These are phyloP conservation scores for Irpex sp. DNA, from an alignment of 1,284 basidiomycete genomes.

Conservation along the genomic window DNA sequence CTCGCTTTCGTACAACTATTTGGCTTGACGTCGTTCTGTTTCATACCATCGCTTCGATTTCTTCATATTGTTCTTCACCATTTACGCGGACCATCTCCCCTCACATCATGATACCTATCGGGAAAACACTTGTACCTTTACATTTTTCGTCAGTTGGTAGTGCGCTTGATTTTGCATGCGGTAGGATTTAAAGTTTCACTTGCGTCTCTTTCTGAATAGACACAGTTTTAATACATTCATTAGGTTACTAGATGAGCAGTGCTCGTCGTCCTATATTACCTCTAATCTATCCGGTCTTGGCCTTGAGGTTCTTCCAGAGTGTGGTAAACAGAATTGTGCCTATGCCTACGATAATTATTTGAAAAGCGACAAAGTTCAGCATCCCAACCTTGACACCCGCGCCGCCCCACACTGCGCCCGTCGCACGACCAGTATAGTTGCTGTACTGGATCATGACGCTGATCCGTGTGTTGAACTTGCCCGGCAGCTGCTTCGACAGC, in stretches of 20 bases:
- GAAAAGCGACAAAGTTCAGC: slow-evolving; percentile 56
- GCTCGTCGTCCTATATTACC: background rate
- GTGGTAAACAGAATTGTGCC: slow-evolving; percentile 50
- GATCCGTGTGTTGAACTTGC: slow-evolving; percentile 52
- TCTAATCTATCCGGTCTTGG: slow-evolving; percentile 39
- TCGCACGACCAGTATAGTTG: slow-evolving; percentile 59
- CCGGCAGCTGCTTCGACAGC: slow-evolving; percentile 63
- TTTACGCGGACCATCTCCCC: background rate
- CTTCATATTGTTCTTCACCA: background rate
- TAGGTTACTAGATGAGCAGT: too few species aligned
- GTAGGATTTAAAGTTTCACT: background rate
- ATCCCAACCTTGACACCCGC: slow-evolving; percentile 64
- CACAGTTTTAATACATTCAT: background rate
- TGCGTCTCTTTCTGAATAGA: background rate
- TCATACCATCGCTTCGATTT: background rate
- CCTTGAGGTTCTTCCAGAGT: slow-evolving; percentile 62
- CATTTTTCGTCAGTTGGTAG: background rate
- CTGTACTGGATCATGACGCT: slow-evolving; percentile 64
- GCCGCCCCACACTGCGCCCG: slow-evolving; percentile 67
- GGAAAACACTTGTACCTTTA: background rate
- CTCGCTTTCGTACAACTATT: background rate
- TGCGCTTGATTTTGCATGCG: background rate
- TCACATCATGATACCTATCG: background rate
- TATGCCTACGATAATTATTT: slow-evolving; percentile 58
- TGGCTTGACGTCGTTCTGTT: background rate